phyloP scores from a whole-genome alignment of 257 asterid genomes.

The Solanum lycopersicoides region DNA sequence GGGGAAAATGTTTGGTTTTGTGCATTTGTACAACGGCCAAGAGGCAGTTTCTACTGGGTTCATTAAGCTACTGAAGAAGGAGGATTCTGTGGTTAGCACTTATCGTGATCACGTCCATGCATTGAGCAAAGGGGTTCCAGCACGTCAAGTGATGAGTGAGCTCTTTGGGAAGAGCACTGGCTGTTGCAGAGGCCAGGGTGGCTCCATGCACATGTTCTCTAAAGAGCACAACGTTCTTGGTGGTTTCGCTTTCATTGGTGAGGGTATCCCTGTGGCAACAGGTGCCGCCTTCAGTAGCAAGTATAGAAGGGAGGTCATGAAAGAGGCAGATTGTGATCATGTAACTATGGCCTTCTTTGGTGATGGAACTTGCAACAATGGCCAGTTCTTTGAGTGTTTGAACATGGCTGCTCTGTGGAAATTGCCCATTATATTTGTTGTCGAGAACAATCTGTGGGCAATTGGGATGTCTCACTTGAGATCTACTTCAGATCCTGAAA shows the following conservation, averaged over 20 bases:
- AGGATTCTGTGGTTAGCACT: constrained; percentile 82
- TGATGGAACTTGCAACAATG: constrained; percentile 95
- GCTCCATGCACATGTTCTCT: constrained; percentile 99
- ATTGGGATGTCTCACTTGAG: constrained; percentile 98
- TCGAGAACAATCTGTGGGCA: constrained; percentile 99
- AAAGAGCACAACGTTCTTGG: constrained; percentile 91
- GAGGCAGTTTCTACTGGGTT: constrained; percentile 98
- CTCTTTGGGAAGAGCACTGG: constrained; percentile 97
- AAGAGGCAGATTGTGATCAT: constrained; percentile 77
- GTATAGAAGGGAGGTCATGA: constrained; percentile 75
- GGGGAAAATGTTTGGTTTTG: constrained; percentile 97
- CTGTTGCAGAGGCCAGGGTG: constrained; percentile 99
- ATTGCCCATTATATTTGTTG: constrained; percentile 88
- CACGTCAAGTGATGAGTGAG: constrained; percentile 95
- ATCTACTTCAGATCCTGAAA: constrained; percentile 90
- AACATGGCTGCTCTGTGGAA: constrained; percentile 99
- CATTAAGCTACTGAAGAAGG: constrained; percentile 73
- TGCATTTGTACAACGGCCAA: constrained; percentile 94
- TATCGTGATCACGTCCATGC: constrained; percentile 98
- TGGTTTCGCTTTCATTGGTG: constrained; percentile 97
- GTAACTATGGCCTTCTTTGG: constrained; percentile 92
- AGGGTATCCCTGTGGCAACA: constrained; percentile 92
- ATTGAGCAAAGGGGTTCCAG: constrained; percentile 93
- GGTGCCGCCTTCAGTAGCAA: constrained; percentile 93
- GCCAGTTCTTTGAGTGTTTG: constrained; percentile 96